Evolutionary conservation across 2,329 filamentous ascomycete species (phyloP), one percentile per base, ranked within the genome.

Genomic region (Ceratocystiopsis sp.): DNA sequence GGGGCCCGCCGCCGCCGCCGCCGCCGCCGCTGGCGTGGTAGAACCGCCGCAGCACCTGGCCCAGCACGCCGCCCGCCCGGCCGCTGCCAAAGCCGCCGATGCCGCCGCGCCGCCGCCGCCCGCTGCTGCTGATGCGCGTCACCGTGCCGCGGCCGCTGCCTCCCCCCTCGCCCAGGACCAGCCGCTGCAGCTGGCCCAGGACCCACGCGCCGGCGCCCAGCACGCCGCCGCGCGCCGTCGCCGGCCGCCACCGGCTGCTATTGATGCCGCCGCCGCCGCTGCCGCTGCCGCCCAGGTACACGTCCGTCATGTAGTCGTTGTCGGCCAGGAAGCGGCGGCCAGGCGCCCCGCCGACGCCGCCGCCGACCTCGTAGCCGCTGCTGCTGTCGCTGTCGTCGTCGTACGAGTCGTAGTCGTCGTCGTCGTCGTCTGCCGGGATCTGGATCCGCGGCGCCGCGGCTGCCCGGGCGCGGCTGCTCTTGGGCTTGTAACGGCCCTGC

Each of bases 121-220:
- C 33, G 14, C 43, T n/a, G 57, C 57, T 42, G 53, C 45, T 50
- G 39, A 8, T 45, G 18, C 12, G 34, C 37, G 36, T 21, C 21
- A 8, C 21, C 21, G 8, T 21, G 21, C 21, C 21, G 21, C 21
- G 4, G 21, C 21, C 21, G 21, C 21, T 8, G 8, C 21, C 21
- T 8, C 4, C 4, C 4, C 21, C 21, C 21, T n/a, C n/a, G n/a
- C 42, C n/a, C 38, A 15, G n/a, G n/a, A 47, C 19, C 12, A 40
- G 16, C 38, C 36, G 35, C 32, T 35, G 18, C 3, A 41, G 3
- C 12, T 35, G 14, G 13, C 41, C 3, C 10, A 45, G 5, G 11
- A 41, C 34, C 10, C 44, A 17, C 35, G 38, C 7, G 36, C 43
- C 32, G 3, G 39, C 32, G 21, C 43, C 41, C 33, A 48, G 25